Percentiles rank a stretch among this genome's conserved stretches.
Conservation (phyloP, 345 rosid genomes). For the Melaleuca alternifolia region DNA sequence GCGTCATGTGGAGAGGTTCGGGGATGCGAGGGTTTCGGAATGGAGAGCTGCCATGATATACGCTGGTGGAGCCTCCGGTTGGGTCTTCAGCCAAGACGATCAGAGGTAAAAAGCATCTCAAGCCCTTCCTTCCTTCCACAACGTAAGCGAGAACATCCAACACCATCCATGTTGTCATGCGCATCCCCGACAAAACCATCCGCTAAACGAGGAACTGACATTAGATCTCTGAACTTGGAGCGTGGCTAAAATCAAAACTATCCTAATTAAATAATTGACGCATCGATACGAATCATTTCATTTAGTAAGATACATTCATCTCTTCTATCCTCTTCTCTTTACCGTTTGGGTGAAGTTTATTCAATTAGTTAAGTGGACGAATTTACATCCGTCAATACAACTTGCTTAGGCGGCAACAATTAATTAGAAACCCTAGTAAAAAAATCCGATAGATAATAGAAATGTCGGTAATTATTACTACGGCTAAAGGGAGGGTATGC, state of each 20-base stretch:
- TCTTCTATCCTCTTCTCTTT: background rate
- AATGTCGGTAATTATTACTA: background rate
- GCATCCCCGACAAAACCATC: too few species aligned
- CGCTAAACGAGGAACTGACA: background rate
- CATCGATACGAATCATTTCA: background rate
- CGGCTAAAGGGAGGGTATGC: background rate
- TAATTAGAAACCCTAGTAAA: background rate
- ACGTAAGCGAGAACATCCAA: background rate
- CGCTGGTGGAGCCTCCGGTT: slow-evolving; percentile 4
- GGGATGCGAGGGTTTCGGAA: background rate
- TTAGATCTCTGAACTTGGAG: background rate
- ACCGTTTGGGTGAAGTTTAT: background rate
- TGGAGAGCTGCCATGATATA: slow-evolving; percentile 10
- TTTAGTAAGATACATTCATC: background rate
- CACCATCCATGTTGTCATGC: background rate
- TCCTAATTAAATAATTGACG: background rate
- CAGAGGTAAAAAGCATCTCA: background rate
- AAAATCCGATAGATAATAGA: background rate
- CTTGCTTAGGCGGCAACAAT: background rate
- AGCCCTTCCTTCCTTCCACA: background rate
- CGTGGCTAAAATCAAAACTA: background rate
- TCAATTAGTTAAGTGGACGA: background rate
- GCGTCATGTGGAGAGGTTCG: background rate
- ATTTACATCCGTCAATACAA: background rate
- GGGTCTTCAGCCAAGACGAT: background rate